Base-by-base conservation (phyloP, 345 rosid species). In the Eucalyptus viminalis region DNA sequence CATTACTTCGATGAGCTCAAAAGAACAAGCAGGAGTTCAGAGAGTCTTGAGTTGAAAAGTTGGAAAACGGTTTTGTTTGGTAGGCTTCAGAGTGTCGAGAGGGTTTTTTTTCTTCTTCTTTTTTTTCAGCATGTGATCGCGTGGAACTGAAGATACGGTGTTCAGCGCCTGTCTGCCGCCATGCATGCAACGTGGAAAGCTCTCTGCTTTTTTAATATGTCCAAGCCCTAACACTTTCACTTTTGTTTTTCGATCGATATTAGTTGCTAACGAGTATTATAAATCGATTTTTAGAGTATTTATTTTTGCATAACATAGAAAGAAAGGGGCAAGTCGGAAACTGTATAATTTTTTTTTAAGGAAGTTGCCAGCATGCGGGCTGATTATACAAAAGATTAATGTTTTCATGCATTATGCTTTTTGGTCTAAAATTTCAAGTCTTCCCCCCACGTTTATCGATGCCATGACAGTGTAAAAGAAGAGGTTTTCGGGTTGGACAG, bases 121-220 rank as follows among this genome's bases (percentile, higher is more conserved):
- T 1, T 19, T 88, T 90, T 88, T 89, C 81, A 87, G 90, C 34
- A 9, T 89, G 80, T 89, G 93, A 91, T 89, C 88, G 94, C 92
- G 93, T 93, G 95, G 90, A 91, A 90, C 88, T 89, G 94, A 93
- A 94, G 94, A 93, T 93, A 88, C 49, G 34, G 87, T 92, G 94
- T 89, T 90, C 91, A 89, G 92, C 83, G 91, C 92, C 88, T 92
- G 95, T 94, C 95, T 92, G 93, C 95, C 93, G 93, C 94, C 96
- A 94, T 92, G 93, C 94, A 95, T 87, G 93, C 95, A 86, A 91
- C 92, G 91, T 91, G 92, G 92, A 88, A 88, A 69, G 86, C 31
- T 65, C 80, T 31, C 44, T 37, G 31, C 43, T 43, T 88, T 34
- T 58, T 15, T 14, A 27, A 43, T 51, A 19, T 37, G 25, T 72